Evolutionary conservation across 2,329 filamentous ascomycete genomes (phyloP).

Genomic region (Talaromyces sp.): DNA sequence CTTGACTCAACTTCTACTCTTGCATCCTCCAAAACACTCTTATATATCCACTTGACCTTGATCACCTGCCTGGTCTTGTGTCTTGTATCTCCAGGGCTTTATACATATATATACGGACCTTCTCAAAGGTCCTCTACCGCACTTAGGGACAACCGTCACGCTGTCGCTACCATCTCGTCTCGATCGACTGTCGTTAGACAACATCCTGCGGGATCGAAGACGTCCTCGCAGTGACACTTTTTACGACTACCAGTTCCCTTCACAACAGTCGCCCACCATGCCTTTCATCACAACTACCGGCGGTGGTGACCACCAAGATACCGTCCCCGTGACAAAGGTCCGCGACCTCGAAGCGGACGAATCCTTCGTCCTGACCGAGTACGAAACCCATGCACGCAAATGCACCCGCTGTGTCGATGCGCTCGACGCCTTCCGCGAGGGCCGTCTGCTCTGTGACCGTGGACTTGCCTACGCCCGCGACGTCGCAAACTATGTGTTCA

Average conservation of each 20-base stretch:
- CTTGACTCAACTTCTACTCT: background rate
- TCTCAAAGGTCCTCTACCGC: background rate
- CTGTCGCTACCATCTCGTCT: conserved; percentile 17
- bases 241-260: conserved; percentile 15
- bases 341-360: conserved; percentile 30
- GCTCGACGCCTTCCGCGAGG: conserved; percentile 26
- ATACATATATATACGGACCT: background rate
- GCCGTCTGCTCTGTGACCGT: conserved; percentile 32
- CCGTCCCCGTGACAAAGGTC: conserved; percentile 11
- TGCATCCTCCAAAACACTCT: background rate
- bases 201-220: conserved; percentile 8
- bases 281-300: conserved; percentile 17
- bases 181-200: conserved; percentile 13
- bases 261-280: conserved; percentile 19
- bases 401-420: conserved; percentile 34
- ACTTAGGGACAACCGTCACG: conserved; percentile 16
- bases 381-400: conserved; percentile 32
- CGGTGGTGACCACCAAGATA: background rate
- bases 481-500: conserved; percentile 37
- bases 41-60: conserved; percentile 4
- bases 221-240: conserved; percentile 16
- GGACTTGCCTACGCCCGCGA: conserved; percentile 32
- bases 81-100: background rate
- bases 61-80: conserved; percentile 1
- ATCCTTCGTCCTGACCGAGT: conserved; percentile 34